Base-by-base conservation (phyloP, 1,139 yeast genomes). In the Protomyces inouyei region DNA sequence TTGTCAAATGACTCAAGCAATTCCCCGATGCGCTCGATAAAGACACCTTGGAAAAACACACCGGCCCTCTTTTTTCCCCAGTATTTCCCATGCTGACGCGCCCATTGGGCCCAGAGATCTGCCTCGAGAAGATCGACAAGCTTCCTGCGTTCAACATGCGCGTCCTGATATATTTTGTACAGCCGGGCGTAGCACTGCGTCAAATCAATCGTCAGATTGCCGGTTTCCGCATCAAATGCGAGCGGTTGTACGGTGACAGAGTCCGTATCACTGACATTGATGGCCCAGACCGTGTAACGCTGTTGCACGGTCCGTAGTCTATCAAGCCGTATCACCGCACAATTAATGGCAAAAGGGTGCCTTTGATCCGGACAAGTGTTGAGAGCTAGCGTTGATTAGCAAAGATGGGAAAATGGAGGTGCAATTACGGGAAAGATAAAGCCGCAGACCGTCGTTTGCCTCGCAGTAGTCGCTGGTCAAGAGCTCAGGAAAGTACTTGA, bases 91-190 rank as follows among this genome's bases (percentile, higher is more conserved):
- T 54, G 12, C 18, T 38, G 25, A 37, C 21, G 46, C 25, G 48
- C 55, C 55, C 55, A 52, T 14, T 18, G 40, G 9, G 25, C 16
- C 55, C 55, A 52, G 28, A 52, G 55, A 21, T 52, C 55, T 6
- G 55, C 40, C 38, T 52, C 55, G 14, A 52, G 38, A 6, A 52
- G 37, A 28, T 35, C 38, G 25, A 21, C n/a, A 38, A 52, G 55
- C 5, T 18, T n/a, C 23, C 38, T n/a, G 8, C 55, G 55, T 21
- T 52, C 55, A 6, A 23, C 6, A 4, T 35, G 21, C 14, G 23
- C 40, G 14, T 28, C 35, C 8, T n/a, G 28, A 35, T 52, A 32
- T 35, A 32, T 37, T 14, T 10, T 37, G 38, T 28, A 52, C 10
- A 52, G 38, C 12, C 37, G 43, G 14, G 25, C 40, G 16, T 28